Evolutionary conservation across 23 red algal species (phyloP), one percentile per base, ranked within the genome.

Genomic region (Cyanidiococcus yangmingshanensis): DNA sequence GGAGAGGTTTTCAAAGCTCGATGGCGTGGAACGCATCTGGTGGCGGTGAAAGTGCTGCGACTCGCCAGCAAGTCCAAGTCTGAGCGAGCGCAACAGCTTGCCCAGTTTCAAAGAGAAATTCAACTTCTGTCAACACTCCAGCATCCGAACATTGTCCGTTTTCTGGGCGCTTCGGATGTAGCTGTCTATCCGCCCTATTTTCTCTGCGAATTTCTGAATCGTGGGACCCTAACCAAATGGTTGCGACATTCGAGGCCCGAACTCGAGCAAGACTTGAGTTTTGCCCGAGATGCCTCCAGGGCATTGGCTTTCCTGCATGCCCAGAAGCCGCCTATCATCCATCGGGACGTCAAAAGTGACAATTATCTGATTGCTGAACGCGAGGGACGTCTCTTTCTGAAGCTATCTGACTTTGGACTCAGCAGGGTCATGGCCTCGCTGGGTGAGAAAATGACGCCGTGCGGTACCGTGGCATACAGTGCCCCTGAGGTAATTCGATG

Each of bases 281-380:
- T 67, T 25, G 40, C 54, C 2, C 36, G 54, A 27, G 38, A 81
- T n/a, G 41, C 78, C 40, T 40, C 78, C 0, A 37, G 78, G 32
- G 94, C 94, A 15, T 79, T 98, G 68, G 94, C 85, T 24, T 98
- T 90, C 45, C 58, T 98, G 59, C 94, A 98, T 58, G 68, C 59
- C 40, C 85, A 77, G 24, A 76, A 78, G 24, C 92, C 92, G 33
- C 92, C 92, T 29, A 98, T 98, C 38, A 91, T 98, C 84, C 94
- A 98, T 67, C 75, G 94, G 39, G 94, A 98, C 82, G 77, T 98
- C 27, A 98, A 98, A 59, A 88, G 87, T 78, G 94, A 98, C 58
- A 98, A 98, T 77, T 84, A 89, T 38, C 90, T 98, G 68, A 84
- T 98, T 27, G 89, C 88, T 58, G 94, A 88, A 7, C n/a, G 63